These are phyloP conservation scores for Kalmanozyma brasiliensis DNA, from an alignment of 1,284 basidiomycete genomes.

Conservation along the genomic window DNA sequence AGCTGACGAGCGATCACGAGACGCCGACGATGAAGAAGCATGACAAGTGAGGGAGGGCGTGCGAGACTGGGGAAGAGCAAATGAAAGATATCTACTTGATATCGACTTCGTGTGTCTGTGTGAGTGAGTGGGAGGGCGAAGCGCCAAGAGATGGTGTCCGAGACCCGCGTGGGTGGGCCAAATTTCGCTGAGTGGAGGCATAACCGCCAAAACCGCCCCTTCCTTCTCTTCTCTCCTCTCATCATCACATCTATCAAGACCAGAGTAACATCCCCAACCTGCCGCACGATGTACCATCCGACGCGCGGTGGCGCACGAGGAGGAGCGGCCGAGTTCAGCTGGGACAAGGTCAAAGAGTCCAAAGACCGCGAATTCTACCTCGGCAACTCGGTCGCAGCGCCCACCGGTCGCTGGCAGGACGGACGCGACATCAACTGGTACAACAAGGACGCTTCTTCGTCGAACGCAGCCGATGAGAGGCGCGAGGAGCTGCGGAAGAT, in stretches of 20 bases:
- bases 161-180: not conserved
- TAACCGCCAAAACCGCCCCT: not conserved
- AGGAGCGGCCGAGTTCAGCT: conserved; percentile 64
- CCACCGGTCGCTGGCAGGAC: conserved; percentile 65
- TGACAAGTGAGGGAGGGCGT: too few species aligned
- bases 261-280: not conserved
- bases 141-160: too few species aligned
- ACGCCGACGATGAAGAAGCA: conserved; percentile 1
- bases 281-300: conserved; percentile 20
- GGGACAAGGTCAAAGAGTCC: conserved; percentile 62
- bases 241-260: too few species aligned
- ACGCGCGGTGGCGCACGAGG: conserved; percentile 61
- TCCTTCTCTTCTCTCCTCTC: too few species aligned
- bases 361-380: conserved; percentile 67
- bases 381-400: conserved; percentile 64
- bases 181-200: conserved; percentile 25
- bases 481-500: conserved; percentile 55
- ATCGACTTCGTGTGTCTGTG: too few species aligned
- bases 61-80: too few species aligned
- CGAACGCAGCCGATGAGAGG: conserved; percentile 38
- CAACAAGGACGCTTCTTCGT: conserved; percentile 51
- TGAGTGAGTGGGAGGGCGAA: too few species aligned
- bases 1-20: conserved; percentile 32
- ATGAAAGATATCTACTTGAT: too few species aligned
- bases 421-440: conserved; percentile 67